Base-by-base conservation (phyloP, 2,329 filamentous ascomycete genomes). In the Pochonia chlamydosporia region DNA sequence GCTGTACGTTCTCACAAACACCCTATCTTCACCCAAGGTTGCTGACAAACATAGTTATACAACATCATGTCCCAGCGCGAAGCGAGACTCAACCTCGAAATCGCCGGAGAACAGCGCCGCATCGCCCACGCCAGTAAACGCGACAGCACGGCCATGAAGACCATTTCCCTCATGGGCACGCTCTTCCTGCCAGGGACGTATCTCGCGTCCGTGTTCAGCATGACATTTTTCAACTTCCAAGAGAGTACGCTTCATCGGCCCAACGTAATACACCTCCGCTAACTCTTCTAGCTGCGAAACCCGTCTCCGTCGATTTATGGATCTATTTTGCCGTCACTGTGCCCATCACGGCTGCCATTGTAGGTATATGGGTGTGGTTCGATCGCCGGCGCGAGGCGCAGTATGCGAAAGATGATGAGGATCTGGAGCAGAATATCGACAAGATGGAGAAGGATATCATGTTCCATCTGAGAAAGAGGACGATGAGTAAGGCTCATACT, bases 51-150 rank as follows among this genome's bases (percentile, higher is more conserved):
- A 6, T 48, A 82, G 79, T 66, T 84, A 7, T 84, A 83, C 62
- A 84, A 83, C 61, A 80, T 84, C 61, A 82, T 83, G 59, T 78
- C 79, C 4, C 80, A 84, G 64, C 78, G 79, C 45, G 81, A 84
- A 59, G 80, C 78, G 5, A 78, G 81, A 50, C 72, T 84, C 48
- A 82, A 81, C 55, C 74, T 84, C 42, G 72, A 82, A 59, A 84
- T 81, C 62, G 78, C 79, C 7, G 75, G 74, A 50, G 77, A 81
- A 54, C 79, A 82, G 61, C 72, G 78, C 16, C 70, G 77, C 23
- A 71, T 82, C 47, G 78, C 78, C 3, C 75, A 82, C 56, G 76
- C 76, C 13, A 77, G 76, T 56, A 82, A 82, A 61, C 71, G 79
- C 11, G 79, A 82, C 60, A 79, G 76, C 60, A 80, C 76, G 4